A percentile compares a stretch with the other conserved stretches of the same genome.
These are phyloP conservation scores for Rostrohypoxylon terebratum DNA, from an alignment of 495 filamentous ascomycete species.

Conservation along the genomic window DNA sequence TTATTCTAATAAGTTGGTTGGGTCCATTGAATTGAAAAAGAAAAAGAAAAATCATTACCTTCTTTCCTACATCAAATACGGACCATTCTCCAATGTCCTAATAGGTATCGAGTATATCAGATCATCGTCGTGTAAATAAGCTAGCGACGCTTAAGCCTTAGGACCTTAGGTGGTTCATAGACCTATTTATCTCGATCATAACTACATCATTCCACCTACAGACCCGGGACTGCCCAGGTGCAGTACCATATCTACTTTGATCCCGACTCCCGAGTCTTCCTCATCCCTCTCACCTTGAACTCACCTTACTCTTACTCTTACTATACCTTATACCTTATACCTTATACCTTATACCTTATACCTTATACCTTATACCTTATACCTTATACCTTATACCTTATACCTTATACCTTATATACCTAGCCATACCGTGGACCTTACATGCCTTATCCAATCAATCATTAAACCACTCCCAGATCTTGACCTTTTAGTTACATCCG, in stretches of 20 bases:
- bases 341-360: not conserved
- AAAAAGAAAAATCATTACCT: not conserved
- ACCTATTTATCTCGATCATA: constrained; percentile 26
- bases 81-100: not conserved
- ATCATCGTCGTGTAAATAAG: constrained; percentile 10
- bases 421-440: not conserved
- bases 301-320: not conserved
- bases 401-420: not conserved
- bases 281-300: constrained; percentile 3
- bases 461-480: constrained; percentile 26
- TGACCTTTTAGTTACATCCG: constrained; percentile 22
- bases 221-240: too few species aligned
- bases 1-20: not conserved
- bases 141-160: not conserved
- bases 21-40: not conserved
- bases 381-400: constrained; percentile 1
- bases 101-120: not conserved
- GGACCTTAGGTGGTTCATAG: constrained; percentile 11
- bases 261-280: not conserved
- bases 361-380: not conserved
- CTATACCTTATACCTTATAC: not conserved
- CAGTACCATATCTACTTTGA: constrained; percentile 15
- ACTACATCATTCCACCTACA: constrained; percentile 36
- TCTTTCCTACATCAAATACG: not conserved
- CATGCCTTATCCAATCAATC: constrained; percentile 28